These are phyloP conservation scores for Hypoxylon fragiforme DNA, from an alignment of 495 filamentous ascomycete species.

Conservation along the genomic window DNA sequence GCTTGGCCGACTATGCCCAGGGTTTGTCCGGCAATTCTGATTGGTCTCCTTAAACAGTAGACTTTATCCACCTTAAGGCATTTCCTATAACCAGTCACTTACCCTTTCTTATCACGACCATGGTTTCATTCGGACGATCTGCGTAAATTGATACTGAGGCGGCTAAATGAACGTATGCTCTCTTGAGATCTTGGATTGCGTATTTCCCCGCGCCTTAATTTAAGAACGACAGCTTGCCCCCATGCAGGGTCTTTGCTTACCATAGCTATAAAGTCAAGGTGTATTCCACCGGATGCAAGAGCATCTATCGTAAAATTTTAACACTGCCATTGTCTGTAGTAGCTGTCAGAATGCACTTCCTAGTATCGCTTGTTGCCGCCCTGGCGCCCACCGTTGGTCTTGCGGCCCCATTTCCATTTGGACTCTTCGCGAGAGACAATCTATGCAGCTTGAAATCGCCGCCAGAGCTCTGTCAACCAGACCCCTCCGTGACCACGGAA, in stretches of 20 bases:
- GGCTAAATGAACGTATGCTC: slow-evolving; percentile 33
- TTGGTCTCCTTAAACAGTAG: neutral
- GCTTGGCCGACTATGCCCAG: neutral
- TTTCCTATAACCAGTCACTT: neutral
- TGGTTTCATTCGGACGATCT: slow-evolving; percentile 37
- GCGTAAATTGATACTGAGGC: slow-evolving; percentile 27
- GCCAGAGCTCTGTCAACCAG: slow-evolving; percentile 45
- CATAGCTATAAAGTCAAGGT: slow-evolving; percentile 8
- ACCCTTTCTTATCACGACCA: slow-evolving; percentile 1
- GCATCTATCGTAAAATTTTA: slow-evolving; percentile 5
- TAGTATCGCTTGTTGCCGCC: slow-evolving; percentile 35
- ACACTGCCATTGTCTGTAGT: neutral
- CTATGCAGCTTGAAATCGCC: slow-evolving; percentile 46
- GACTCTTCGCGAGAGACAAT: slow-evolving; percentile 45
- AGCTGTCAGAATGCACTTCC: slow-evolving; percentile 42
- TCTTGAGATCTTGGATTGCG: slow-evolving; percentile 17
- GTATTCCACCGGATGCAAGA: slow-evolving; percentile 4
- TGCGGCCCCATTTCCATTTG: slow-evolving; percentile 34
- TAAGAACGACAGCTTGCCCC: neutral
- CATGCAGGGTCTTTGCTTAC: slow-evolving; percentile 1
- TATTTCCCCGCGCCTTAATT: slow-evolving; percentile 31
- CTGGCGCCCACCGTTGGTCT: slow-evolving; percentile 38
- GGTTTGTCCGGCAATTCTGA: neutral
- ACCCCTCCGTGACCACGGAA: slow-evolving; percentile 45
- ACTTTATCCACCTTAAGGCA: neutral